Conservation (phyloP, 2,329 filamentous ascomycete genomes). For the Fusarium sp. region DNA sequence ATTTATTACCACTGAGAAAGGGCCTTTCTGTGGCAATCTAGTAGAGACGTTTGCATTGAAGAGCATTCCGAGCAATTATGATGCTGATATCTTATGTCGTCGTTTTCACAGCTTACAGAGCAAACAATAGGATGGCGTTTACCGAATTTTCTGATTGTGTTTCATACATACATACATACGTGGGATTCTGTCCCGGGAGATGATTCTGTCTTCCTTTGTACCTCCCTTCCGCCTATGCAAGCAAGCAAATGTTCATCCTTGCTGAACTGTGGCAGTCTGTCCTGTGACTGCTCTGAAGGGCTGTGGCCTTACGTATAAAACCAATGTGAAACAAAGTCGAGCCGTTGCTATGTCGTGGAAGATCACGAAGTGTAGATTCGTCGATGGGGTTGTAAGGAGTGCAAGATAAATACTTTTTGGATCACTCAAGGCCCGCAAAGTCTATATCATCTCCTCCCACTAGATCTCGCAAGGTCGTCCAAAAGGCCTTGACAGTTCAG, state of each 20-base stretch:
- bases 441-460: not conserved
- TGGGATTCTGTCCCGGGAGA: not conserved
- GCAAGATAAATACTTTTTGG: slow-evolving; percentile 1
- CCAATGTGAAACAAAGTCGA: not conserved
- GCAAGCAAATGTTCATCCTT: slow-evolving; percentile 1
- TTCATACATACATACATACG: slow-evolving; percentile 3
- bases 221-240: slow-evolving; percentile 12
- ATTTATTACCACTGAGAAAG: not conserved
- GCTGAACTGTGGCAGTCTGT: slow-evolving; percentile 3
- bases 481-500: not conserved
- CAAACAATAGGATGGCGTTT: not conserved
- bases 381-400: not conserved
- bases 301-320: not conserved
- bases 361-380: not conserved
- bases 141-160: not conserved
- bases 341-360: not conserved
- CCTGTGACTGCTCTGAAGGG: not conserved
- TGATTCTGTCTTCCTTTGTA: slow-evolving; percentile 1
- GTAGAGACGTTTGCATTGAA: not conserved
- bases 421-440: slow-evolving; percentile 8
- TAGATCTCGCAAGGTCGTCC: not conserved
- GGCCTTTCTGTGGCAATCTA: not conserved
- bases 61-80: not conserved
- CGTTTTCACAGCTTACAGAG: not conserved
- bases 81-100: no score